These are phyloP conservation scores for Sabuloglossum arenarium DNA, from an alignment of 495 filamentous ascomycete species.

Conservation along the genomic window DNA sequence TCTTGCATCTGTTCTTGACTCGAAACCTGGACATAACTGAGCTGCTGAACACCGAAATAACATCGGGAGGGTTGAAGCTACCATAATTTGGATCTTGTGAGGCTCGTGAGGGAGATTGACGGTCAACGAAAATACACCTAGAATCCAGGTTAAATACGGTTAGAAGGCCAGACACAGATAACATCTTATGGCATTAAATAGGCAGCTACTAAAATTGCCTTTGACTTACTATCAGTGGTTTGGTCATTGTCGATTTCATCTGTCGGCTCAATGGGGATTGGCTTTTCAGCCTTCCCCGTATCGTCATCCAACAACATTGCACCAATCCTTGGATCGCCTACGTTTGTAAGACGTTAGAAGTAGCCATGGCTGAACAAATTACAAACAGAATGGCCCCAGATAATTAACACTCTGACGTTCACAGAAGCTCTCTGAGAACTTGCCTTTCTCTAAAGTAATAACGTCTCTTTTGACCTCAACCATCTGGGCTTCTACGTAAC, in stretches of 20 bases:
- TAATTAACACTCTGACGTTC: not conserved
- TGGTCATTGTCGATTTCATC: not conserved
- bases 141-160: not conserved
- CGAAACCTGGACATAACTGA: conserved; percentile 37
- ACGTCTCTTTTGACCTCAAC: not conserved
- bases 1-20: conserved; percentile 93
- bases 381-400: not conserved
- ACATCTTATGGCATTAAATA: not conserved
- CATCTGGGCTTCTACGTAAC: not conserved
- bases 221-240: not conserved
- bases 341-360: not conserved
- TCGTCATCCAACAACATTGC: not conserved
- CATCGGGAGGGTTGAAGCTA: conserved; percentile 19
- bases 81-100: conserved; percentile 65
- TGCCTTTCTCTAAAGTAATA: not conserved
- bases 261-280: not conserved
- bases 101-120: conserved; percentile 69
- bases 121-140: conserved; percentile 57
- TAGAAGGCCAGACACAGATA: not conserved
- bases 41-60: not conserved
- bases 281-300: not conserved
- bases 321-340: not conserved
- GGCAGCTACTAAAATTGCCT: not conserved
- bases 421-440: not conserved
- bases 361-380: not conserved